Base-by-base conservation (phyloP, 257 asterid species). In the Gentiana dahurica region DNA sequence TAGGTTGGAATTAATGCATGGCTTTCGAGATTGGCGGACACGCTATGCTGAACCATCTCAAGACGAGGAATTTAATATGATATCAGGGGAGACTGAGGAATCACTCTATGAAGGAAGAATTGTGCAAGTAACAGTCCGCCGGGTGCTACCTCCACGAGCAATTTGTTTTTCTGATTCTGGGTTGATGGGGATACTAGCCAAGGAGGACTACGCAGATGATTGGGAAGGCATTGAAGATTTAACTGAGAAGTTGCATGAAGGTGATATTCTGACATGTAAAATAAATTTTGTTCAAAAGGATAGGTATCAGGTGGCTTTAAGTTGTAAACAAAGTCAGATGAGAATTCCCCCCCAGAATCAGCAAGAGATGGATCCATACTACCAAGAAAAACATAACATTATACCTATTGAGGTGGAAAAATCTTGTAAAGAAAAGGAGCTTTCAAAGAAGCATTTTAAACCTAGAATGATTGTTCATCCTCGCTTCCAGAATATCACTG, bases 401-500 rank as follows among this genome's bases (percentile, higher is more conserved):
- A 45, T 78, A 56, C 80, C 68, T 53, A 68, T 61, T 24, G 79
- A 80, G 50, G 79, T 76, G 68, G 95, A 87, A 33, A 87, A 77
- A 67, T 75, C 79, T 75, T 95, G 85, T 37, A 87, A 80, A 67
- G 89, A 78, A 51, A 86, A 84, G 82, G 94, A 83, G 79, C 80
- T 85, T 3, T 81, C 86, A 5, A 91, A 80, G 87, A 91, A 85
- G 72, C 87, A 80, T 77, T 87, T 87, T 58, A 91, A 87, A 73
- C 85, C 95, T 15, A 83, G 97, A 74, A 81, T 87, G 97, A 87
- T 91, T 66, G 93, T 83, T 68, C 98, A 91, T 60, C 98, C 88
- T 6, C 87, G 82, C 68, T 91, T 91, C 76, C 73, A 77, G 60
- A 91, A 91, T 71, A 83, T 91, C 60, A 87, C 94, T 10, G 81